These are phyloP conservation scores for Hyaloperonospora arabidopsidis DNA, from an alignment of 352 stramenopile genomes.

Conservation along the genomic window DNA sequence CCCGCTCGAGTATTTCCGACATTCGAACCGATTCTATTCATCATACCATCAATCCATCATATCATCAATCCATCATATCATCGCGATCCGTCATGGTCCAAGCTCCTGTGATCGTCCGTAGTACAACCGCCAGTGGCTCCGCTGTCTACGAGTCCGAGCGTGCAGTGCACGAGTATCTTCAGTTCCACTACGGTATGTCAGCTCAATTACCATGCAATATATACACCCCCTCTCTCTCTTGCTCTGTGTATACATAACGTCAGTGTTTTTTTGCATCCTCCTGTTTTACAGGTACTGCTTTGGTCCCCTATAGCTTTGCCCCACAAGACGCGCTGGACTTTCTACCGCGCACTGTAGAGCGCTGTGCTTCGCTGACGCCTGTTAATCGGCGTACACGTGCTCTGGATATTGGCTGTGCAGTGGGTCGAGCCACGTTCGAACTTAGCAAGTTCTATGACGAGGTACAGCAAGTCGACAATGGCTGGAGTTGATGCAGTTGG, in stretches of 20 bases:
- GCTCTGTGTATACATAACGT: no score
- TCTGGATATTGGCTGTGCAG: slow-evolving; percentile 91
- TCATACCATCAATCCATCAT: no score
- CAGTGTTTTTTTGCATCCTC: neutral
- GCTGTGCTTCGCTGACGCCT: slow-evolving; percentile 52
- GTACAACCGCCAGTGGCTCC: slow-evolving; percentile 83
- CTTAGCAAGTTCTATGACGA: slow-evolving; percentile 89
- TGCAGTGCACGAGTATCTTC: slow-evolving; percentile 85
- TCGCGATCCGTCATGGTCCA: no score
- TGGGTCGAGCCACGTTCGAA: slow-evolving; percentile 91
- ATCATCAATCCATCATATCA: no score
- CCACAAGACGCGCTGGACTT: slow-evolving; percentile 82
- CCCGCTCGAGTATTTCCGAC: no score
- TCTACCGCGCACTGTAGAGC: slow-evolving; percentile 74
- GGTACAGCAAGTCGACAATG: slow-evolving; percentile 27
- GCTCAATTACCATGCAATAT: neutral
- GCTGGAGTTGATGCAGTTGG: no score
- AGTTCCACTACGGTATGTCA: slow-evolving; percentile 82
- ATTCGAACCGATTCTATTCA: no score
- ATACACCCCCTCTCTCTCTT: no score
- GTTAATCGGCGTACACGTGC: slow-evolving; percentile 57
- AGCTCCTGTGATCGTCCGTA: slow-evolving; percentile 35
- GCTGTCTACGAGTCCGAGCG: slow-evolving; percentile 83
- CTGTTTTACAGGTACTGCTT: slow-evolving; percentile 36
- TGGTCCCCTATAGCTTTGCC: slow-evolving; percentile 64